Base-by-base conservation (phyloP, 2,329 filamentous ascomycete genomes). In the Fusarium palustre region DNA sequence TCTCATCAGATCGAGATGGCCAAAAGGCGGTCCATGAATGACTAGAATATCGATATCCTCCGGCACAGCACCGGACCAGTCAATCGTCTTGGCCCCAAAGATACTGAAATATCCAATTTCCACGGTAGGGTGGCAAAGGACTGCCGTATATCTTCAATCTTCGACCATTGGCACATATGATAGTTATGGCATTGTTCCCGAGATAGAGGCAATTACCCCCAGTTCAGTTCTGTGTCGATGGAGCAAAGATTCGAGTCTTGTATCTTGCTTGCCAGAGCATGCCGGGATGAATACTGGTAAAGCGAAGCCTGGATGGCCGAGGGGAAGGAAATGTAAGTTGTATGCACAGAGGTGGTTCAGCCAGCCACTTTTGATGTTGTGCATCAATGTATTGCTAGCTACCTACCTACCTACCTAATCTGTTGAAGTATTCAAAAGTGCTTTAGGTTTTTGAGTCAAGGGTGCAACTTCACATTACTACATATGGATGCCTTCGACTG, bases 51-150 rank as follows among this genome's bases (percentile, higher is more conserved):
- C 80, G 7, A 72, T 73, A 3, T 74, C 61, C 2, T 70, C 46
- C 0, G 77, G 74, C 7, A 77, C 50, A 7, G 56, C 50, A 15
- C 65, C 45, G 11, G 58, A 56, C 77, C 75, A 81, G 56, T 77
- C 75, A 81, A 11, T 74, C 63, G 45, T 82, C 71, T 16, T 64
- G 39, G 4, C 53, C 61, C 3, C 70, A 72, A 8, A 74, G 68
- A 59, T 84, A 82, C 65, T 84, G 81, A 55, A 84, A 85, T 0
- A 80, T 78, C 78, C 78, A 82, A 53, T 75, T 80, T 3, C 79
- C 81, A 38, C 79, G 59, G 10, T 68, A 65, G 3, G 74, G 70
- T 5, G 81, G 76, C 9, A 59, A 50, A 1, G 80, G 81, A 53
- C 78, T 81, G 10, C 70, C 57, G 52, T 71, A 76, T 34, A 72